Evolutionary conservation across 78 protist species (phyloP).

Genomic region (Planoprotostelium fungivorum): DNA sequence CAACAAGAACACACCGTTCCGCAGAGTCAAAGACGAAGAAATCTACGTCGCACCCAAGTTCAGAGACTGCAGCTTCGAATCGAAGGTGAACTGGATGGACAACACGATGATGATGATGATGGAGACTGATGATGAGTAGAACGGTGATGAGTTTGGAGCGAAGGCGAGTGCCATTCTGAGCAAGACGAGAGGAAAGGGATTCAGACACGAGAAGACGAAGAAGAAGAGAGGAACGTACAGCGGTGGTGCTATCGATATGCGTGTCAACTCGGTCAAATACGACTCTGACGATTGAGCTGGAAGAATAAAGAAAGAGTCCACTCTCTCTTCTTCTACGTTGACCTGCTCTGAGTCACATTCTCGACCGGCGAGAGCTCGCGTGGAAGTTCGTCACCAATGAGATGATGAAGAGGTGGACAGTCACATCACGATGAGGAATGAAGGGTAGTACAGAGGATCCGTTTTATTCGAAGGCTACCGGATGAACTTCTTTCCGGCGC

Average conservation of each 20-base stretch:
- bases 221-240: slow-evolving; percentile 70
- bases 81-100: not conserved
- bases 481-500: too few relatives aligned
- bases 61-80: slow-evolving; percentile 10
- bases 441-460: too few relatives aligned
- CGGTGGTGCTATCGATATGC: slow-evolving; percentile 49
- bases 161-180: slow-evolving; percentile 32
- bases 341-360: too few relatives aligned
- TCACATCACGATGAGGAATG: too few relatives aligned
- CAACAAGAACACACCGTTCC: slow-evolving; percentile 18
- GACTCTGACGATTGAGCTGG: not conserved
- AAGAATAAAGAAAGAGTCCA: too few relatives aligned
- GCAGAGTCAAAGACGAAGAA: slow-evolving; percentile 2
- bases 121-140: slow-evolving; percentile 2
- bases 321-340: too few relatives aligned
- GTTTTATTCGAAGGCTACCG: too few relatives aligned
- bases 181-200: slow-evolving; percentile 40
- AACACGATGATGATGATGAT: not conserved
- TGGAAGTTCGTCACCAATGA: too few relatives aligned
- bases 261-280: slow-evolving; percentile 40
- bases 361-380: too few relatives aligned
- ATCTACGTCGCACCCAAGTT: not conserved
- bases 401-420: too few relatives aligned
- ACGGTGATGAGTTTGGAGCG: slow-evolving; percentile 29
- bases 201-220: slow-evolving; percentile 71